Percentiles rank a stretch among this genome's conserved stretches.
Conservation (phyloP, 129 eudicot genomes). For the Saposhnikovia divaricata region DNA sequence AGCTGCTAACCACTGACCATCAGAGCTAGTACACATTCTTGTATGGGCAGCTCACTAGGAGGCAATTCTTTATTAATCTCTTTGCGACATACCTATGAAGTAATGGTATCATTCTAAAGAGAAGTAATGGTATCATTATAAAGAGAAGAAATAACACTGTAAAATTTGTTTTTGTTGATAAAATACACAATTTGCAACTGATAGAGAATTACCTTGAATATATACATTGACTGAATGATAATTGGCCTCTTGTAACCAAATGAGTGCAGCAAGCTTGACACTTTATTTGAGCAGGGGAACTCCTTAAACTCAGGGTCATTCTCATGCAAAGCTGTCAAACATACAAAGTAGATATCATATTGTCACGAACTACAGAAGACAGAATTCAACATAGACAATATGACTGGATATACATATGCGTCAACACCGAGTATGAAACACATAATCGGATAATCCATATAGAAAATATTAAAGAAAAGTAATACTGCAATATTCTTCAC, state of each 20-base stretch:
- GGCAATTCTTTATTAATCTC: too few species aligned
- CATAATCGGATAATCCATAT: too few species aligned
- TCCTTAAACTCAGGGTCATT: slow-evolving; percentile 59
- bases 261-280: slow-evolving; percentile 52
- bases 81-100: not conserved
- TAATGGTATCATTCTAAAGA: not conserved
- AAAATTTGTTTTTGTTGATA: not conserved
- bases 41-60: too few species aligned
- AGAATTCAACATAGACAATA: not conserved
- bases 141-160: not conserved
- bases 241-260: slow-evolving; percentile 81
- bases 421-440: not conserved
- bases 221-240: slow-evolving; percentile 94
- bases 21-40: too few species aligned
- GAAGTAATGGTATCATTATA: not conserved
- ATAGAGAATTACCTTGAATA: slow-evolving; percentile 60
- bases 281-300: slow-evolving; percentile 69
- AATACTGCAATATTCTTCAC: not conserved
- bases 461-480: too few species aligned
- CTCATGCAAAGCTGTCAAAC: slow-evolving; percentile 71
- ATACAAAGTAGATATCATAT: not conserved
- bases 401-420: not conserved
- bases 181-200: not conserved
- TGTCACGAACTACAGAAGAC: not conserved
- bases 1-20: too few species aligned